Percentiles rank a stretch among this genome's conserved stretches.
Evolutionary conservation across 148 eudicot species (phyloP).

Genomic region (Rhododendron simsii): DNA sequence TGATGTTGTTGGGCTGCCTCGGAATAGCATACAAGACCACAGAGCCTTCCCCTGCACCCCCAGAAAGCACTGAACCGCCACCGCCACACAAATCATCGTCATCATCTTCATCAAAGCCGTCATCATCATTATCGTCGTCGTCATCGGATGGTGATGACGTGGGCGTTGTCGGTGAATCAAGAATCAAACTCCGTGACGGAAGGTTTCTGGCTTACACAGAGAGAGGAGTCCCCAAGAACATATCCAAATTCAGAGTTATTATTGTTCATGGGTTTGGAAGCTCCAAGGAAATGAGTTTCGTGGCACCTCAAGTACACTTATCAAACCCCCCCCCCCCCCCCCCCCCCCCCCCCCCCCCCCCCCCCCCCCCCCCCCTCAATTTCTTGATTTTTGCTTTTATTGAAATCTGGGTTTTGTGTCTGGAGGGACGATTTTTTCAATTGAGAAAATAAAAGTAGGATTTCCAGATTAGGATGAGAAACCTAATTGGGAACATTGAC

Average conservation of each 20-base stretch:
- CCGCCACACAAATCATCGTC: background rate
- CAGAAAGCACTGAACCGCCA: background rate
- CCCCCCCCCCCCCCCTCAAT: background rate
- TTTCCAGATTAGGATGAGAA: background rate
- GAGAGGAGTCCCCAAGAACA: constrained; percentile 44
- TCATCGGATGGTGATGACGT: constrained; percentile 10
- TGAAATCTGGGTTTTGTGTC: background rate
- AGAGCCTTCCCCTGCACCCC: constrained; percentile 8
- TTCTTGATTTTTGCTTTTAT: background rate
- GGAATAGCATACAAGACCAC: constrained; percentile 5
- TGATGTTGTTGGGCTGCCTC: constrained; percentile 14
- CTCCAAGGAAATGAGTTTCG: constrained; percentile 53
- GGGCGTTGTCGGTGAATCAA: constrained; percentile 21
- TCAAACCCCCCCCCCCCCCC: background rate
- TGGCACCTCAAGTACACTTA: constrained; percentile 43
- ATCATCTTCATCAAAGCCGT: constrained; percentile 13
- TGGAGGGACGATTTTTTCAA: background rate
- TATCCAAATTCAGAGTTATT: constrained; percentile 44
- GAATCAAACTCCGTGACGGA: constrained; percentile 49
- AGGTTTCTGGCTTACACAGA: constrained; percentile 59
- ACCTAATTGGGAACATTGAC: background rate
- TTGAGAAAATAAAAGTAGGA: background rate
- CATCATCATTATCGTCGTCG: background rate
- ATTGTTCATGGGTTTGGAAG: constrained; percentile 68
- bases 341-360: background rate